A percentile compares a stretch with the other conserved stretches of the same genome.
Evolutionary conservation across 805 yeast genomes (phyloP).

Genomic region (Metschnikowia drakensbergensis): DNA sequence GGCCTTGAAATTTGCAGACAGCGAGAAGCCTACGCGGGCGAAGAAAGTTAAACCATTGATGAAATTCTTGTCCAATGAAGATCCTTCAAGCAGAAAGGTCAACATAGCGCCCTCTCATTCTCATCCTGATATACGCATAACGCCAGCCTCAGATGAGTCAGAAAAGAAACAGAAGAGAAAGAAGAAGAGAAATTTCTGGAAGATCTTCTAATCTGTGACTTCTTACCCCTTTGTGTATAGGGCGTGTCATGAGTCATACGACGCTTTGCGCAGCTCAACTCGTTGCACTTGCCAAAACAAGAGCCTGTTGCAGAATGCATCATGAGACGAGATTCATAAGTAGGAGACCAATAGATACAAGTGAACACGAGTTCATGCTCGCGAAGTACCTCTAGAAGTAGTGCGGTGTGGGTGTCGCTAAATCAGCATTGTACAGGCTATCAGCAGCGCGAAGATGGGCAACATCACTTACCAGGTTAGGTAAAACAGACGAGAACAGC

Average conservation of each 20-base stretch:
- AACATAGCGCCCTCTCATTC: constrained; percentile 35
- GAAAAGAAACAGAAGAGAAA: constrained; percentile 25
- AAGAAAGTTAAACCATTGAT: constrained; percentile 17
- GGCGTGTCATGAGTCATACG: not conserved
- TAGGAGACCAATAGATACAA: no score
- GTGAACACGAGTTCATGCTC: no score
- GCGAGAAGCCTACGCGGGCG: constrained; percentile 13
- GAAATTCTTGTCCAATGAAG: constrained; percentile 41
- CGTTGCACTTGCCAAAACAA: no score
- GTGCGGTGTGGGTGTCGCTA: not conserved
- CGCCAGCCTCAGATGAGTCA: constrained; percentile 10
- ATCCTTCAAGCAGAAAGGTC: constrained; percentile 19
- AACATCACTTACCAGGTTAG: not conserved
- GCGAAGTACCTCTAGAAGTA: no score
- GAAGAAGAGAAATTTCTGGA: constrained; percentile 34
- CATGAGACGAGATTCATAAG: no score
- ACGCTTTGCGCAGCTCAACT: not conserved
- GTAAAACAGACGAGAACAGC: not conserved
- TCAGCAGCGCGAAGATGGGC: constrained; percentile 3
- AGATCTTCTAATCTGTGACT: constrained; percentile 20
- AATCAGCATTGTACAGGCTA: not conserved
- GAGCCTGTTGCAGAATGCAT: no score
- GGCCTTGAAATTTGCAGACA: constrained; percentile 27
- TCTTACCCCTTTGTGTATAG: not conserved
- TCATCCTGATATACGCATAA: constrained; percentile 32